phyloP scores from a whole-genome alignment of 2,329 filamentous ascomycete species.

The Paraphaeosphaeria sporulosa region DNA sequence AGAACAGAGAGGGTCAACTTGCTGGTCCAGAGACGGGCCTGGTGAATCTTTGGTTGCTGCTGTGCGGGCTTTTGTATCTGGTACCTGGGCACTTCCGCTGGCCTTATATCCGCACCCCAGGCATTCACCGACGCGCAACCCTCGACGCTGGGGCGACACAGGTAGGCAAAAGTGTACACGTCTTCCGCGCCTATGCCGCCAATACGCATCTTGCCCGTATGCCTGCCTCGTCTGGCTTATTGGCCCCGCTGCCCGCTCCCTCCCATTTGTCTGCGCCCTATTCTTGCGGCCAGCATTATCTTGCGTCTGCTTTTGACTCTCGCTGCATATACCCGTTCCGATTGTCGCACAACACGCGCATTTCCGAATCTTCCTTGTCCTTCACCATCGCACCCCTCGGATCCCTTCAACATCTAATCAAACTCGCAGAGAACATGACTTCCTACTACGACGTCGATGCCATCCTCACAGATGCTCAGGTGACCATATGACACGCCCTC shows the following conservation, averaged over 20 bases:
- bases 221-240: not conserved
- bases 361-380: conserved; percentile 10
- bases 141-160: conserved; percentile 18
- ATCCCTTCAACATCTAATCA: not conserved
- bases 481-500: conserved; percentile 41
- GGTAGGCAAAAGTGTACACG: conserved; percentile 26
- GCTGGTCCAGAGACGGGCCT: not conserved
- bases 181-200: conserved; percentile 2
- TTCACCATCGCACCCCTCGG: not conserved
- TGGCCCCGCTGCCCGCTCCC: not conserved
- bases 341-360: conserved; percentile 26
- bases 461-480: conserved; percentile 85
- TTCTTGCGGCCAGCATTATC: not conserved
- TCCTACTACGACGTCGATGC: conserved; percentile 87
- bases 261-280: conserved; percentile 3
- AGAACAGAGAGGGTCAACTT: conserved; percentile 1
- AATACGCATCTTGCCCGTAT: not conserved
- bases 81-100: conserved; percentile 15
- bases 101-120: conserved; percentile 31
- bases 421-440: conserved; percentile 40
- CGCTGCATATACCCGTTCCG: conserved; percentile 18
- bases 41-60: not conserved
- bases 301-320: conserved; percentile 14
- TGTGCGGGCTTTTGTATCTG: conserved; percentile 8
- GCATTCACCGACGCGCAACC: conserved; percentile 45